Evolutionary conservation across 495 filamentous ascomycete species (phyloP).

Genomic region (Aspergillus incahuasiensis): DNA sequence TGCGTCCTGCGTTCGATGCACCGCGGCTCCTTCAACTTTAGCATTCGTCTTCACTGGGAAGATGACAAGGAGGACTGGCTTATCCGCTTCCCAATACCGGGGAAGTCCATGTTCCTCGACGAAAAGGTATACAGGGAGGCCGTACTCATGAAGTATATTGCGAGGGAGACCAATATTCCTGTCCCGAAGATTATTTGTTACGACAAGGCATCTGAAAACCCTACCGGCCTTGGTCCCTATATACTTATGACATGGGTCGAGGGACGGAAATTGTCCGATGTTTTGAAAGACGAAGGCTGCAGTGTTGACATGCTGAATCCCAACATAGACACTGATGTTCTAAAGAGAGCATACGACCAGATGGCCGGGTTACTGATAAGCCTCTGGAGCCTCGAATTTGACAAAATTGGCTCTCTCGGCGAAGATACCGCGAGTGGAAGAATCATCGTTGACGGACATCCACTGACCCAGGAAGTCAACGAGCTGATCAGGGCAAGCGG

Average conservation of each 20-base stretch:
- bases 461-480: slow-evolving; percentile 22
- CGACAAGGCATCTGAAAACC: slow-evolving; percentile 21
- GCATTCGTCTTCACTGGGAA: slow-evolving; percentile 11
- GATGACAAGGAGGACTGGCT: slow-evolving; percentile 7
- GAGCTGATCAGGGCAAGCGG: slow-evolving; percentile 20
- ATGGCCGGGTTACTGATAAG: slow-evolving; percentile 30
- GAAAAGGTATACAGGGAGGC: slow-evolving; percentile 29
- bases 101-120: slow-evolving; percentile 18
- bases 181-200: slow-evolving; percentile 31
- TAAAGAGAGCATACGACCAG: slow-evolving; percentile 26
- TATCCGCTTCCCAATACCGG: slow-evolving; percentile 15
- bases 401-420: slow-evolving; percentile 5
- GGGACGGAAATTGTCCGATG: slow-evolving; percentile 8
- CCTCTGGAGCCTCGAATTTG: slow-evolving; percentile 21
- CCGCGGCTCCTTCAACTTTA: slow-evolving; percentile 12
- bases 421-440: not conserved
- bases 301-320: slow-evolving; percentile 24
- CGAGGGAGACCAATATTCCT: slow-evolving; percentile 22
- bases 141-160: slow-evolving; percentile 29
- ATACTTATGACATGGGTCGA: slow-evolving; percentile 37
- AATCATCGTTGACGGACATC: not conserved
- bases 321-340: slow-evolving; percentile 18
- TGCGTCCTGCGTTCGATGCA: slow-evolving; percentile 9
- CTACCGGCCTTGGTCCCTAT: slow-evolving; percentile 34
- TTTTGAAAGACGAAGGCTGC: slow-evolving; percentile 8